phyloP scores from a whole-genome alignment of 2,329 filamentous ascomycete species.

The Thermothelomyces thermophilus region DNA sequence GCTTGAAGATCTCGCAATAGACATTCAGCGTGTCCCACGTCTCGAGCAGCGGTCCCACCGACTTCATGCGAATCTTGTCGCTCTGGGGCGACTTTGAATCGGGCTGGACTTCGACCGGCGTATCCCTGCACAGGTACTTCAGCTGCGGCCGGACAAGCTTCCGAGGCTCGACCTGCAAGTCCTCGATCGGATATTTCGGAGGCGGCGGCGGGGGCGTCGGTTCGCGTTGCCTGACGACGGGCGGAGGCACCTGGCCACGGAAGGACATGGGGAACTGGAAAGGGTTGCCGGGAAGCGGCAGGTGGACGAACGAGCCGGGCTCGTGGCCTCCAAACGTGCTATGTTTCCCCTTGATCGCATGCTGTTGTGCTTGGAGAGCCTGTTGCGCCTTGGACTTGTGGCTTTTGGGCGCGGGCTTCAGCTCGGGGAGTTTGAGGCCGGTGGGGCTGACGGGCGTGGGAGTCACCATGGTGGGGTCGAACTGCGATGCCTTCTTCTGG shows the following conservation, averaged over 20 bases:
- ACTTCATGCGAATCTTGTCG: constrained; percentile 68
- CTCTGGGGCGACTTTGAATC: constrained; percentile 36
- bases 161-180: constrained; percentile 71
- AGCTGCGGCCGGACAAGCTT: constrained; percentile 64
- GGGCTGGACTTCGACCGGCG: constrained; percentile 39
- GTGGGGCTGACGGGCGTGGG: constrained; percentile 32
- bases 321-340: constrained; percentile 32
- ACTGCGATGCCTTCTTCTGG: constrained; percentile 52
- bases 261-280: constrained; percentile 41
- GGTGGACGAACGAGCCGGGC: constrained; percentile 34
- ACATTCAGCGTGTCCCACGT: constrained; percentile 97
- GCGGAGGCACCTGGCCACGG: constrained; percentile 37
- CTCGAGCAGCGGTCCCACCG: constrained; percentile 78
- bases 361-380: constrained; percentile 33
- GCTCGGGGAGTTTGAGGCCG: constrained; percentile 57
- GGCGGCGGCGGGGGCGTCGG: constrained; percentile 51
- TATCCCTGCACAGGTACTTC: constrained; percentile 67
- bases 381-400: constrained; percentile 49
- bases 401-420: constrained; percentile 67
- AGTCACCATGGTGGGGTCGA: constrained; percentile 32
- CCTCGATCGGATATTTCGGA: constrained; percentile 93
- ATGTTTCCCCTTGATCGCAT: constrained; percentile 34
- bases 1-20: constrained; percentile 88
- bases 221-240: constrained; percentile 22
- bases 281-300: constrained; percentile 40